Conservation (phyloP, 371 early-diverging fungal species). For the Mortierella sp. region DNA sequence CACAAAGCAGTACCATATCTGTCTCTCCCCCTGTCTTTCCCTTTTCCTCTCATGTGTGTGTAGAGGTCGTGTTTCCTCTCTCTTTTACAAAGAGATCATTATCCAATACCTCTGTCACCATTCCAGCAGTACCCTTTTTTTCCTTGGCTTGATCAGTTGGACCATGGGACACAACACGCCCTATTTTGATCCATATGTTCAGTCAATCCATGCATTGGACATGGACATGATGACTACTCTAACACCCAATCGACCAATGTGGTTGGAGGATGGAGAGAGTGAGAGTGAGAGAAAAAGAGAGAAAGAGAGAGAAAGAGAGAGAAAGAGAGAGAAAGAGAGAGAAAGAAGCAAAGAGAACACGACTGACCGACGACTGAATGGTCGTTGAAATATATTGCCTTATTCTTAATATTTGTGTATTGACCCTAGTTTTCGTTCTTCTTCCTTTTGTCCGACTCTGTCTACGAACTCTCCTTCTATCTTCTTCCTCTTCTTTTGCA, state of each 20-base stretch:
- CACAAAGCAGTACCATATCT: background rate
- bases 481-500: background rate
- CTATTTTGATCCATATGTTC: background rate
- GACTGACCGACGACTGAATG: background rate
- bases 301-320: background rate
- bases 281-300: background rate
- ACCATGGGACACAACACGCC: background rate
- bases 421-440: constrained; percentile 1
- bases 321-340: background rate
- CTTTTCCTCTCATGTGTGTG: background rate
- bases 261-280: background rate
- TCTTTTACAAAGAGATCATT: background rate
- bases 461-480: background rate
- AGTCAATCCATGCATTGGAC: background rate
- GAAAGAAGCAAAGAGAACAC: background rate
- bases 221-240: background rate
- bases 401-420: background rate
- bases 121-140: background rate
- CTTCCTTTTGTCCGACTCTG: background rate
- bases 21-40: background rate
- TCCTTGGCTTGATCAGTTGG: background rate
- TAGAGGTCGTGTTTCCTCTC: background rate
- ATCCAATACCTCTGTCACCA: background rate
- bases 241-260: background rate
- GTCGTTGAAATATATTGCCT: no score